Percentiles rank a stretch among this genome's conserved stretches.
phyloP scores from a whole-genome alignment of 2,329 filamentous ascomycete species.

The Exophiala dermatitidis region DNA sequence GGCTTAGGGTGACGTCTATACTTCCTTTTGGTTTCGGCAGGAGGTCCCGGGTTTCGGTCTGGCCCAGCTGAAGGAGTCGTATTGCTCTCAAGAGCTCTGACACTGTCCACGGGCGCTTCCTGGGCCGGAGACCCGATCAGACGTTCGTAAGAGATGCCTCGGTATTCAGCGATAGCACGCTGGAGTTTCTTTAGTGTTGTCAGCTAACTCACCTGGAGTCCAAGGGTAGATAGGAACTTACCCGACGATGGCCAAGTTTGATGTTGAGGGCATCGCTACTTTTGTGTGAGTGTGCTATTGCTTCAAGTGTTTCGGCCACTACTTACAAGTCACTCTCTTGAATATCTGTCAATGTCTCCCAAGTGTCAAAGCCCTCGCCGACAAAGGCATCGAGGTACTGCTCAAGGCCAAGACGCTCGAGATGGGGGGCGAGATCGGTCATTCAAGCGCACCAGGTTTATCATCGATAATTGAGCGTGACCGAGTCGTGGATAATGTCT shows the following conservation, averaged over 20 bases:
- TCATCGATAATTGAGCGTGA: constrained; percentile 15
- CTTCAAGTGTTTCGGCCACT: background rate
- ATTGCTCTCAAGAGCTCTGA: constrained; percentile 34
- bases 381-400: constrained; percentile 68
- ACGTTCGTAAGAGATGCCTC: constrained; percentile 52
- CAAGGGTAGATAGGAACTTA: constrained; percentile 39
- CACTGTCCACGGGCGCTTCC: constrained; percentile 34
- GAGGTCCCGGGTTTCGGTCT: constrained; percentile 11
- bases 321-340: constrained; percentile 74
- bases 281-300: constrained; percentile 5
- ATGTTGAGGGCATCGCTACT: constrained; percentile 63
- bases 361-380: constrained; percentile 75
- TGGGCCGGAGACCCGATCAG: constrained; percentile 30
- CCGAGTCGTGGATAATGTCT: background rate
- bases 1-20: constrained; percentile 44
- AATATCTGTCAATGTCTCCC: constrained; percentile 76
- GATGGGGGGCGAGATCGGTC: constrained; percentile 59
- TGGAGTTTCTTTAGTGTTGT: constrained; percentile 62
- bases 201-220: background rate
- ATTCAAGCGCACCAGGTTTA: constrained; percentile 36
- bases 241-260: constrained; percentile 72
- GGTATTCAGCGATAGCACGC: constrained; percentile 67
- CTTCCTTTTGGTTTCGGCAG: constrained; percentile 26
- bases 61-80: constrained; percentile 1
- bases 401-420: constrained; percentile 68